Conservation (phyloP, 2,329 filamentous ascomycete species). For the Cladophialophora psammophila region DNA sequence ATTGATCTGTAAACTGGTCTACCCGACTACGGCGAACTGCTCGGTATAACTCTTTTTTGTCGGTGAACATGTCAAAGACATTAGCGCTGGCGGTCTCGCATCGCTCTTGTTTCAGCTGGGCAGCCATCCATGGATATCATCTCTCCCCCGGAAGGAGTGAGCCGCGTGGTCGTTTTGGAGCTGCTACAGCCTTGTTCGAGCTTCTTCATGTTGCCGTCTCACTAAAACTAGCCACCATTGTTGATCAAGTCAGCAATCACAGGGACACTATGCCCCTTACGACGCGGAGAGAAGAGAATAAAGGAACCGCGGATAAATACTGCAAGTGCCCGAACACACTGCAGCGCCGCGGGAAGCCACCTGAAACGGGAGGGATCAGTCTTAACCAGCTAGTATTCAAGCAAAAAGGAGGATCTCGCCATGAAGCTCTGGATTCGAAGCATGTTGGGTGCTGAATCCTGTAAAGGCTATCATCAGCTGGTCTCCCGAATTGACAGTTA, state of each 20-base stretch:
- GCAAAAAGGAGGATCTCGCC: background rate
- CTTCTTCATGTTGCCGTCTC: constrained; percentile 46
- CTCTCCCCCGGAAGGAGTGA: constrained; percentile 2
- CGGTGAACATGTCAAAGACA: background rate
- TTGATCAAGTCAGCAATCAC: background rate
- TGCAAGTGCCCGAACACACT: background rate
- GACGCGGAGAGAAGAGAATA: background rate
- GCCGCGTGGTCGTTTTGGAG: constrained; percentile 48
- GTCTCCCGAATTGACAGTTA: no score
- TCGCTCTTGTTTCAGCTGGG: background rate
- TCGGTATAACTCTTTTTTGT: background rate
- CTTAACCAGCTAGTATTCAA: background rate
- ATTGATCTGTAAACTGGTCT: constrained; percentile 1
- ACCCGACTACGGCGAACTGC: background rate
- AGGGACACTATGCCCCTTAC: background rate
- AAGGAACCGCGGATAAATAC: background rate
- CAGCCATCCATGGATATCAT: background rate
- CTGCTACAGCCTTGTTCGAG: constrained; percentile 47
- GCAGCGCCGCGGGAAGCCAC: background rate
- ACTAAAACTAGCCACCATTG: constrained; percentile 43
- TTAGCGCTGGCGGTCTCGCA: background rate
- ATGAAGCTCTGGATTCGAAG: background rate
- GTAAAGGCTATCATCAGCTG: background rate
- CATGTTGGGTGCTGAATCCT: background rate
- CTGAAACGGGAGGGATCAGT: background rate